Base-by-base conservation (phyloP, 2,329 filamentous ascomycete genomes). In the Fusarium dlaminii region DNA sequence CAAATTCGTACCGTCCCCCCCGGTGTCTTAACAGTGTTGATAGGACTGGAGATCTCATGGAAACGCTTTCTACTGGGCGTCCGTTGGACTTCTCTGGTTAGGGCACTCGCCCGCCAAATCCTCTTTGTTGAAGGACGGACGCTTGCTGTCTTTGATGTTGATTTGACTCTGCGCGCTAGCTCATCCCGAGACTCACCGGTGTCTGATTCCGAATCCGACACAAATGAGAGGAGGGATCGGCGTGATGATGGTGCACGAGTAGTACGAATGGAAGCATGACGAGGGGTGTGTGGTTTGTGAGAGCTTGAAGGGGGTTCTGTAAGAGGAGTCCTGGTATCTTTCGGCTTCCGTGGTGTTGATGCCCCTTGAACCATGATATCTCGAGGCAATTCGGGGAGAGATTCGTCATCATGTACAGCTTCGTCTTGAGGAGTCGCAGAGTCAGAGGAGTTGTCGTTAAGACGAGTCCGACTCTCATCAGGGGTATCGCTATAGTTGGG, bases 1-100 rank as follows among this genome's bases (percentile, higher is more conserved):
- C 90, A 91, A 20, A 82, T 82, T 58, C 87, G 82, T 73, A 84
- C 73, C 20, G 85, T 85, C 3, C 88, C 88, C 5, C 87, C 84
- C 0, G 88, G 87, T 15, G 87, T 89, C 72, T 82, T 82, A 9
- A 84, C 75, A 37, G 63, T 45, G 27, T 61, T 73, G 24, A 69
- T 62, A 18, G 75, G 75, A 30, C 77, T 81, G 17, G 71, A 52
- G 12, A 72, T 63, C 8, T 78, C 73, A 9, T 56, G 51, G 7
- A 64, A 24, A 11, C 63, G 74, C n/a, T 67, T 79, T 70, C 74
- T 78, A 32, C 74, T 69, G 7, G 80, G 79, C 4, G 79, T 81
- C 49, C 68, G 72, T 29, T 76, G 73, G 6, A 77, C 37, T 60
- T 82, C 79, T 22, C 73, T 81, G 11, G 80, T 82, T 22, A 73